Percentiles rank a stretch among this genome's conserved stretches.
Conservation (phyloP, 805 yeast genomes). For the Saccharomycopsis sp. region DNA sequence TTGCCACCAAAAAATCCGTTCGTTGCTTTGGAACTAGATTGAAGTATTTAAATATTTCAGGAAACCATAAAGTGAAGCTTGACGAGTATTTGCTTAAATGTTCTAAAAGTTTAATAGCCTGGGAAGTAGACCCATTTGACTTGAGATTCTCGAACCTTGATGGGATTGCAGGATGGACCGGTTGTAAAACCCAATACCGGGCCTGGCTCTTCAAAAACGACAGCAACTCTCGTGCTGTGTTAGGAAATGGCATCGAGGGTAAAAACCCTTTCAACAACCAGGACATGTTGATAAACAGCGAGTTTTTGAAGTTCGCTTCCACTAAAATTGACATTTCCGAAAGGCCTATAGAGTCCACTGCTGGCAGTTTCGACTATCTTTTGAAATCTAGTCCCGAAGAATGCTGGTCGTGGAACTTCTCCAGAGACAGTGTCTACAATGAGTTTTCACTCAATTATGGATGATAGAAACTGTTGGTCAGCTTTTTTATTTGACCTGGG, state of each 20-base stretch:
- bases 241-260: slow-evolving; percentile 5
- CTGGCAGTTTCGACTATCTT: not conserved
- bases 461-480: too few relatives aligned
- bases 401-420: slow-evolving; percentile 5
- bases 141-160: not conserved
- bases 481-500: too few relatives aligned
- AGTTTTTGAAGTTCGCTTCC: slow-evolving; percentile 12
- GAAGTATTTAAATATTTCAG: slow-evolving; percentile 5
- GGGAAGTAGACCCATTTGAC: slow-evolving; percentile 1
- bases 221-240: not conserved
- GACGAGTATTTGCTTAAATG: not conserved
- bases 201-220: slow-evolving; percentile 5
- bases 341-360: not conserved
- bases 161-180: slow-evolving; percentile 3
- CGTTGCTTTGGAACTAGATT: not conserved
- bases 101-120: not conserved
- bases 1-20: not conserved
- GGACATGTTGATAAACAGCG: slow-evolving; percentile 4
- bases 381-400: not conserved
- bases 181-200: slow-evolving; percentile 11
- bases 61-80: slow-evolving; percentile 1
- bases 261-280: not conserved
- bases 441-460: slow-evolving; percentile 11
- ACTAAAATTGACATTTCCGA: slow-evolving; percentile 10
- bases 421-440: slow-evolving; percentile 7